Conservation (phyloP, 331 rosid genomes). For the Cydonia oblonga region DNA sequence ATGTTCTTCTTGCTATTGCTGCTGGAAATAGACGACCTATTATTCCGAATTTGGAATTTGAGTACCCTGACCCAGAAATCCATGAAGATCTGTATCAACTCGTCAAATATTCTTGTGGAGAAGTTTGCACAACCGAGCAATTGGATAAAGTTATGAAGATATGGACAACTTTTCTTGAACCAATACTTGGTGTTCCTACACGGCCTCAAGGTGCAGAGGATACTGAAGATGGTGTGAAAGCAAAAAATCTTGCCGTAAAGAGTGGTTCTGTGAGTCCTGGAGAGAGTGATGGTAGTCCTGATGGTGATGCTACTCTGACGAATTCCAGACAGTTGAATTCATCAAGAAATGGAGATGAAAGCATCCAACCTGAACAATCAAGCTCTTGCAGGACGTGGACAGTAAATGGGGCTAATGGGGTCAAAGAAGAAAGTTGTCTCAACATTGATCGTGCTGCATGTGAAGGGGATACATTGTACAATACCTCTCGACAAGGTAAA, state of each 20-base stretch:
- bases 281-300: constrained; percentile 64
- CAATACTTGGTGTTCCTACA: constrained; percentile 77
- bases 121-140: constrained; percentile 85
- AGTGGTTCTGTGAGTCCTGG: constrained; percentile 37
- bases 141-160: constrained; percentile 91
- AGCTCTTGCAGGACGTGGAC: constrained; percentile 62
- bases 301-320: constrained; percentile 33
- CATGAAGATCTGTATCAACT: constrained; percentile 96
- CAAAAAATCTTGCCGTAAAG: constrained; percentile 39
- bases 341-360: constrained; percentile 55
- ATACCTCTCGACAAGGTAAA: constrained; percentile 37
- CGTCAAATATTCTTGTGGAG: constrained; percentile 86
- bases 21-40: constrained; percentile 91
- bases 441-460: constrained; percentile 32
- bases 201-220: constrained; percentile 85
- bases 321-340: constrained; percentile 48
- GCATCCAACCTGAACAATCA: constrained; percentile 57
- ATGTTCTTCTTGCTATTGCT: constrained; percentile 84
- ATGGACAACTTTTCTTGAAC: constrained; percentile 93
- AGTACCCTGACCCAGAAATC: constrained; percentile 68
- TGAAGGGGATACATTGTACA: constrained; percentile 40
- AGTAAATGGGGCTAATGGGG: constrained; percentile 49
- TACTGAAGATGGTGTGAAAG: constrained; percentile 73
- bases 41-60: constrained; percentile 81
- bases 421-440: constrained; percentile 46